phyloP scores from a whole-genome alignment of 148 eudicot species.

The Arctostaphylos glauca region DNA sequence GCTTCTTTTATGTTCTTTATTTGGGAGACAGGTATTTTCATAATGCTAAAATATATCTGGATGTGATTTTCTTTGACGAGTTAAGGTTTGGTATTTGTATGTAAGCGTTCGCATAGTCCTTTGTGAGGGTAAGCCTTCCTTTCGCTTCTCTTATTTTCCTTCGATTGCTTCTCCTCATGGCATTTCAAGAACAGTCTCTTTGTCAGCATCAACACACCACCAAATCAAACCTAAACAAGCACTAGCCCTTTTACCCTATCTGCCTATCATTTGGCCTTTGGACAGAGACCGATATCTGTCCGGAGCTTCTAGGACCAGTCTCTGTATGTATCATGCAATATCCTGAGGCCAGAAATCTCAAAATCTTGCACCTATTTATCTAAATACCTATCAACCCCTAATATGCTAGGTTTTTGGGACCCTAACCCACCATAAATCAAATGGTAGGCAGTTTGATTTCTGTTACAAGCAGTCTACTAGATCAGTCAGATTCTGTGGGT shows the following conservation, averaged over 20 bases:
- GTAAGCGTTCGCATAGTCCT: neutral
- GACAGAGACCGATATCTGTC: too few relatives aligned
- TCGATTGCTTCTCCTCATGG: neutral
- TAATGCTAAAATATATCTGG: neutral
- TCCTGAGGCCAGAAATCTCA: too few relatives aligned
- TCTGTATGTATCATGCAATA: too few relatives aligned
- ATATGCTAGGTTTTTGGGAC: neutral
- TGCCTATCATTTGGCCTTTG: too few relatives aligned
- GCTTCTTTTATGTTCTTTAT: neutral
- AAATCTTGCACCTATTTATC: too few relatives aligned
- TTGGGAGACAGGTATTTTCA: neutral
- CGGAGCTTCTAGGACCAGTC: too few relatives aligned
- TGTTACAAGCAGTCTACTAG: neutral
- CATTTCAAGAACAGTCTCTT: neutral
- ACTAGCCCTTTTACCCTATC: too few relatives aligned
- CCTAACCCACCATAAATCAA: neutral
- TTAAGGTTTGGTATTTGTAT: neutral
- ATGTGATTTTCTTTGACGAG: neutral
- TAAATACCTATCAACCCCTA: neutral
- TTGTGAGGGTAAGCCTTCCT: neutral
- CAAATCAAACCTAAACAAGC: too few relatives aligned
- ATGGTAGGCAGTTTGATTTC: neutral
- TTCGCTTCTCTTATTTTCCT: neutral
- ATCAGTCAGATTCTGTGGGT: neutral
- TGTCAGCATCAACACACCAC: neutral